Conservation (phyloP, 805 yeast genomes). For the Wickerhamomyces sydowiorum region DNA sequence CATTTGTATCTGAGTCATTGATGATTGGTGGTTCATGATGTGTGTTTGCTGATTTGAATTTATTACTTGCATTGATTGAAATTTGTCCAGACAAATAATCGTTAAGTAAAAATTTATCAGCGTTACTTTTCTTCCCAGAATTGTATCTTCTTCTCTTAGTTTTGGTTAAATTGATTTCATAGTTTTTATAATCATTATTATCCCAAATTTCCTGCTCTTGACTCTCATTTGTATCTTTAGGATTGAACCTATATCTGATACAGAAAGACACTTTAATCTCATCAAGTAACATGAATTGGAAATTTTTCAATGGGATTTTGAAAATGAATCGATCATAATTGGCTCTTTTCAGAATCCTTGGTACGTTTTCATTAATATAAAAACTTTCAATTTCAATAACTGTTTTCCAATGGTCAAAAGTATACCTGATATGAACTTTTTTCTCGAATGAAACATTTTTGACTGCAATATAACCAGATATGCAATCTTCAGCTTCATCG, state of each 20-base stretch:
- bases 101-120: slow-evolving; percentile 13
- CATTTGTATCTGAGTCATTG: not conserved
- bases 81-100: slow-evolving; percentile 8
- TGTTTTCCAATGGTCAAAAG: slow-evolving; percentile 76
- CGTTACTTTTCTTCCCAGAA: slow-evolving; percentile 2
- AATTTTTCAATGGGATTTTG: slow-evolving; percentile 43
- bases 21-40: not conserved
- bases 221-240: slow-evolving; percentile 33
- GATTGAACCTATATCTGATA: slow-evolving; percentile 20
- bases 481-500: slow-evolving; percentile 47
- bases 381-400: slow-evolving; percentile 61
- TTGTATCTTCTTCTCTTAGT: slow-evolving; percentile 5
- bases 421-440: slow-evolving; percentile 62
- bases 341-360: slow-evolving; percentile 40
- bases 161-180: slow-evolving; percentile 33
- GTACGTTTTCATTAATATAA: slow-evolving; percentile 48
- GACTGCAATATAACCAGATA: slow-evolving; percentile 75
- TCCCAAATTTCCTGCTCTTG: slow-evolving; percentile 68
- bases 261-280: slow-evolving; percentile 40
- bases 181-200: slow-evolving; percentile 59
- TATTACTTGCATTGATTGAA: not conserved
- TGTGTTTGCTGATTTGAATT: not conserved
- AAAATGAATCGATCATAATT: slow-evolving; percentile 70
- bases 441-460: slow-evolving; percentile 69
- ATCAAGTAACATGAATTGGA: slow-evolving; percentile 11